phyloP scores from a whole-genome alignment of 176 grass and related monocot genomes.

The Paspalum vaginatum region DNA sequence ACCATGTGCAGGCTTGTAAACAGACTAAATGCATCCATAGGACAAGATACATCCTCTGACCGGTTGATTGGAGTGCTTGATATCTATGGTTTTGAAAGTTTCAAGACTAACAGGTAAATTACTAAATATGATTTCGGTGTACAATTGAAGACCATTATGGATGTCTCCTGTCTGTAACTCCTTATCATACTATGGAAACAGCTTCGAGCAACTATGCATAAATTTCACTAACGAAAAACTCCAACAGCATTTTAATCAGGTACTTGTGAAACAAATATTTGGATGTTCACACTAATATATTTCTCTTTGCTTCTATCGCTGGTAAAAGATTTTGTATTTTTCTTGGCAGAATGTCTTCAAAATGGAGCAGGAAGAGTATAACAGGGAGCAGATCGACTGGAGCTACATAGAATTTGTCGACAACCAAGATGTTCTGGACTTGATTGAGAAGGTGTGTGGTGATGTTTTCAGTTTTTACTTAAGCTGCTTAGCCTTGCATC shows the following conservation, averaged over 20 bases:
- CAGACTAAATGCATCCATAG: conserved; percentile 89
- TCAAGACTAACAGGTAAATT: conserved; percentile 91
- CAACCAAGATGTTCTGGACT: conserved; percentile 92
- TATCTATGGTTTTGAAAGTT: conserved; percentile 99
- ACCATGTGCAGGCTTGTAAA: conserved; percentile 75
- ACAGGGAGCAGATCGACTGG: conserved; percentile 84
- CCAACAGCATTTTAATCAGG: conserved; percentile 97
- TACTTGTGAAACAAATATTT: conserved; percentile 40
- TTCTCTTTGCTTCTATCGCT: conserved; percentile 39
- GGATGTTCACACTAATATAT: conserved; percentile 12
- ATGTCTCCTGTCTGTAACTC: conserved; percentile 37
- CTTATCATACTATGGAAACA: conserved; percentile 56
- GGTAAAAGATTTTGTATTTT: conserved; percentile 35
- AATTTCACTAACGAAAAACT: conserved; percentile 98
- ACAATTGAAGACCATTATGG: conserved; percentile 23
- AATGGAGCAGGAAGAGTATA: conserved; percentile 97
- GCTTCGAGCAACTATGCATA: conserved; percentile 96
- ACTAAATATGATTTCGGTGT: conserved; percentile 24
- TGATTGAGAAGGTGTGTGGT: conserved; percentile 78
- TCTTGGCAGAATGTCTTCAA: conserved; percentile 91
- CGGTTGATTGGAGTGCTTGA: conserved; percentile 90
- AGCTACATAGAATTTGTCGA: conserved; percentile 98
- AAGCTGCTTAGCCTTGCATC: neutral
- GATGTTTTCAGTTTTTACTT: neutral
- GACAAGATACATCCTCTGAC: conserved; percentile 78